These are phyloP conservation scores for Microsporum ferrugineum DNA, from an alignment of 2,329 filamentous ascomycete genomes.

Conservation along the genomic window DNA sequence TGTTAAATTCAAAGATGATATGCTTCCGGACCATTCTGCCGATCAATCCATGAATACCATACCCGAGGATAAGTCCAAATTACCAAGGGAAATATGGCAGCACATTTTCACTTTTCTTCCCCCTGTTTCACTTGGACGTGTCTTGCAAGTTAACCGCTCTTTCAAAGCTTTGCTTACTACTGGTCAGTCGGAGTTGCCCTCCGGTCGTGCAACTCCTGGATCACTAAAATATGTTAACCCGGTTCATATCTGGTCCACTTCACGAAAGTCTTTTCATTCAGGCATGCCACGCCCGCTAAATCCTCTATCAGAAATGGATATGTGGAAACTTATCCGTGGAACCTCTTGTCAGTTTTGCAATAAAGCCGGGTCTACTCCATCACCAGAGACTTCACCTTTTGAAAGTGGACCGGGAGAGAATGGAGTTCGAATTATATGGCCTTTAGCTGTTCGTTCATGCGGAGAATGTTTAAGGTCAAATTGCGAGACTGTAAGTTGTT, in stretches of 20 bases:
- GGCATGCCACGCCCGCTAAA: conserved; percentile 58
- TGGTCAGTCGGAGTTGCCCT: conserved; percentile 25
- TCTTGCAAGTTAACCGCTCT: conserved; percentile 55
- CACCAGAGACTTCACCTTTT: conserved; percentile 36
- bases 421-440: conserved; percentile 56
- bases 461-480: conserved; percentile 51
- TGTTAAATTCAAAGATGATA: conserved; percentile 11
- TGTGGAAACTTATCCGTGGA: conserved; percentile 61
- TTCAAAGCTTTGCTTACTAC: conserved; percentile 52
- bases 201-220: conserved; percentile 23
- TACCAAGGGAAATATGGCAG: conserved; percentile 58
- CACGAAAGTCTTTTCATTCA: conserved; percentile 54
- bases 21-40: conserved; percentile 7
- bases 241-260: conserved; percentile 58
- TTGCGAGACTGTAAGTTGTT: conserved; percentile 53
- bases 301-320: conserved; percentile 56
- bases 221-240: conserved; percentile 38
- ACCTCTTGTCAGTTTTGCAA: conserved; percentile 57
- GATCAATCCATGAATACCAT: neutral
- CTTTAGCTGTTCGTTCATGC: conserved; percentile 57
- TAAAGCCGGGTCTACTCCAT: conserved; percentile 23
- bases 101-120: conserved; percentile 56
- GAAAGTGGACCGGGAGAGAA: conserved; percentile 51
- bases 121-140: conserved; percentile 50
- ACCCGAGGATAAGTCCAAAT: conserved; percentile 21